Evolutionary conservation across 352 stramenopile species (phyloP).

Genomic region (Pythium utonaiense): DNA sequence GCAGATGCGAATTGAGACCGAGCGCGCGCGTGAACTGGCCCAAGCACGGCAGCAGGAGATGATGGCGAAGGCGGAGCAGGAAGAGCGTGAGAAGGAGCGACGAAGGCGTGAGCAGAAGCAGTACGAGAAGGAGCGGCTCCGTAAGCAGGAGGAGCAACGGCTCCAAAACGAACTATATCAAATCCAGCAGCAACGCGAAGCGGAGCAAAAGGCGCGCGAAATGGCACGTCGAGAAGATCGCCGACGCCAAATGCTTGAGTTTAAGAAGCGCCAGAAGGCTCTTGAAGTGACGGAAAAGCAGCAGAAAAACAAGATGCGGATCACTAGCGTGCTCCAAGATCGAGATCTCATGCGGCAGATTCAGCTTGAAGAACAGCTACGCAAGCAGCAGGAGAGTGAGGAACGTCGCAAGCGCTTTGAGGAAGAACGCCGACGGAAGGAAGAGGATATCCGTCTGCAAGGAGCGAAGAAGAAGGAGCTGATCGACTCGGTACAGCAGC

Average conservation of each 20-base stretch:
- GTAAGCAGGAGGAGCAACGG: conserved; percentile 52
- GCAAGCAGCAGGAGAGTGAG: conserved; percentile 60
- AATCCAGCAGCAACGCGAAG: conserved; percentile 43
- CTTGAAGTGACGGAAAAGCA: conserved; percentile 54
- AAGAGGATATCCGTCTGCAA: conserved; percentile 47
- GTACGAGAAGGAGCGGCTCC: conserved; percentile 45
- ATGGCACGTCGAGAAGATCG: conserved; percentile 45
- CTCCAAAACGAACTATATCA: conserved; percentile 46
- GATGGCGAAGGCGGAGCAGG: conserved; percentile 39
- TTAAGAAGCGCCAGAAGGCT: conserved; percentile 40
- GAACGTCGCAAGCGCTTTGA: conserved; percentile 37
- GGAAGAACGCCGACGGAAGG: conserved; percentile 27
- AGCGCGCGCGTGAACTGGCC: conserved; percentile 34
- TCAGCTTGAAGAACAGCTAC: conserved; percentile 48
- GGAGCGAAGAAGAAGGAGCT: conserved; percentile 52
- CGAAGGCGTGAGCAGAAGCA: conserved; percentile 41
- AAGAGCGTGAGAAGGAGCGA: conserved; percentile 50
- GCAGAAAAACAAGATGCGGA: conserved; percentile 59
- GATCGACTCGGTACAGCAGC: conserved; percentile 57
- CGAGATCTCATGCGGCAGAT: conserved; percentile 44
- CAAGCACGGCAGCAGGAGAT: conserved; percentile 44
- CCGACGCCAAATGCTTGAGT: conserved; percentile 42
- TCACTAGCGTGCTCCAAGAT: conserved; percentile 57
- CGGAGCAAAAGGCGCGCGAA: conserved; percentile 37
- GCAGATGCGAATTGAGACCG: conserved; percentile 44